Evolutionary conservation across 1,284 basidiomycete genomes (phyloP).

Genomic region (Boletellus sp.): DNA sequence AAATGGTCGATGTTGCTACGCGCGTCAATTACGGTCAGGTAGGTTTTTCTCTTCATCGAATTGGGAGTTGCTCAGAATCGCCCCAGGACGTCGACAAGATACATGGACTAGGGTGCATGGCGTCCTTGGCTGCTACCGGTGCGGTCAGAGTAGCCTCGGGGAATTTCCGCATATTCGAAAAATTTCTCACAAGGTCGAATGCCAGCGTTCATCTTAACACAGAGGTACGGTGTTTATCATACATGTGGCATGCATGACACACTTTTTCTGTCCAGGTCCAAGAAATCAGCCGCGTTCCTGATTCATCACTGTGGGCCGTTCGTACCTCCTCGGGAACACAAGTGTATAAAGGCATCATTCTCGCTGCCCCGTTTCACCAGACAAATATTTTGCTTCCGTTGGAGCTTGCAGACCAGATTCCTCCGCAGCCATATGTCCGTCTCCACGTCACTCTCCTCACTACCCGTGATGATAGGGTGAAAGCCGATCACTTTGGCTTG

Average conservation of each 20-base stretch:
- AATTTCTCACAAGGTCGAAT: conserved; percentile 68
- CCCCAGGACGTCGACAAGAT: conserved; percentile 66
- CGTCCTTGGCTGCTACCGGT: conserved; percentile 70
- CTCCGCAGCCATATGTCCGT: conserved; percentile 71
- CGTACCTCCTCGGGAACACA: conserved; percentile 39
- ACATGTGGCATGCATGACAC: background rate
- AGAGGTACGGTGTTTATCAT: conserved; percentile 45
- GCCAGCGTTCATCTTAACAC: conserved; percentile 71
- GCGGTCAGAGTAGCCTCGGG: conserved; percentile 74
- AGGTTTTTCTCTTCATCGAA: conserved; percentile 15
- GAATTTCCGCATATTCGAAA: conserved; percentile 84
- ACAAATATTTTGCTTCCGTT: conserved; percentile 52
- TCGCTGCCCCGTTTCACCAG: conserved; percentile 75
- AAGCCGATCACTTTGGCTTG: conserved; percentile 72
- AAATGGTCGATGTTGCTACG: conserved; percentile 82
- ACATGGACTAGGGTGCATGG: conserved; percentile 76
- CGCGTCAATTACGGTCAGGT: conserved; percentile 90
- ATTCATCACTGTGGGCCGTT: conserved; percentile 47
- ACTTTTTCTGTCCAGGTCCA: conserved; percentile 41
- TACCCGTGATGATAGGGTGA: conserved; percentile 64
- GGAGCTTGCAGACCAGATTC: conserved; percentile 49
- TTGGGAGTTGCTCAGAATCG: background rate
- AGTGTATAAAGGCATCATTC: conserved; percentile 64
- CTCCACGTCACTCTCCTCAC: conserved; percentile 89
- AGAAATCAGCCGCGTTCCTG: conserved; percentile 42